Evolutionary conservation across 2,329 filamentous ascomycete genomes (phyloP).

Genomic region (Aureobasidium sp.): DNA sequence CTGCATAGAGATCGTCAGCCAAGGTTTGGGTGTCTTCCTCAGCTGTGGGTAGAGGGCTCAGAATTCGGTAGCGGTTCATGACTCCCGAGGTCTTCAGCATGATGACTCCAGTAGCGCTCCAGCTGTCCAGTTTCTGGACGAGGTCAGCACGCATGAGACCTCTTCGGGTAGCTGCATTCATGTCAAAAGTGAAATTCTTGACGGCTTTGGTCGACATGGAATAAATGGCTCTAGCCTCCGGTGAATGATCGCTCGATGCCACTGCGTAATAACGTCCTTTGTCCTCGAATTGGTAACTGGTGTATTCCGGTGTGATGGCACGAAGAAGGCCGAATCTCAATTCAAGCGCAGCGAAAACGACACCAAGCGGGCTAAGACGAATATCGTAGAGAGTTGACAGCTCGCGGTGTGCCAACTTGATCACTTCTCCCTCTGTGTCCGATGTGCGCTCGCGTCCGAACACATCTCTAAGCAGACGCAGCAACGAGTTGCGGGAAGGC

Average conservation of each 20-base stretch:
- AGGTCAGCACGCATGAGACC: constrained; percentile 41
- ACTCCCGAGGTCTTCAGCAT: constrained; percentile 48
- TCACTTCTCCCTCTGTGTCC: constrained; percentile 34
- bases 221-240: constrained; percentile 41
- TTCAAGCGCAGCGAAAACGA: constrained; percentile 54
- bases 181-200: constrained; percentile 43
- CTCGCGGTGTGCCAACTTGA: constrained; percentile 41
- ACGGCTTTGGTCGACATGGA: constrained; percentile 34
- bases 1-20: constrained; percentile 41
- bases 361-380: constrained; percentile 25
- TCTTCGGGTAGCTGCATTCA: constrained; percentile 33
- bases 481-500: constrained; percentile 46
- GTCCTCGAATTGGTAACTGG: constrained; percentile 46
- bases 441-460: constrained; percentile 32
- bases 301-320: constrained; percentile 52
- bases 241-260: constrained; percentile 32
- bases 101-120: constrained; percentile 45
- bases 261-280: constrained; percentile 14
- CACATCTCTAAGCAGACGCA: constrained; percentile 44
- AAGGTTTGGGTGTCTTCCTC: constrained; percentile 39
- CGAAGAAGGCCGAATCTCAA: constrained; percentile 51
- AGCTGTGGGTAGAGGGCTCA: constrained; percentile 40
- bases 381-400: constrained; percentile 50
- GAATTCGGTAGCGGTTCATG: constrained; percentile 47
- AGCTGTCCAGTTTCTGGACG: constrained; percentile 48